Conservation (phyloP, 78 protist genomes). For the Bodo saltans region DNA sequence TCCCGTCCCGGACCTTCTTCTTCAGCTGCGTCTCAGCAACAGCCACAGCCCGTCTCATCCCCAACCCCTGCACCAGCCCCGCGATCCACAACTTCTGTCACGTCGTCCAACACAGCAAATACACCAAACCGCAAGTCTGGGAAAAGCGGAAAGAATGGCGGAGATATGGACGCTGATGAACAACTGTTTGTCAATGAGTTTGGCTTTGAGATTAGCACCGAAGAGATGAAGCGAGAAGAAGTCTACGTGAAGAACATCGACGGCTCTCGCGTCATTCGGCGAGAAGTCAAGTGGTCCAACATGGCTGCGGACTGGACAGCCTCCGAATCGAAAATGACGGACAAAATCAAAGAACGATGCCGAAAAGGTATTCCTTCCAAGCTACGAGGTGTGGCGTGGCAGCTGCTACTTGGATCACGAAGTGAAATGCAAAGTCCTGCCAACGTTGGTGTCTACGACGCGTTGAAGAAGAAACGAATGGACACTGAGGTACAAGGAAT, state of each 20-base stretch:
- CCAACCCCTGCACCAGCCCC: too few species aligned
- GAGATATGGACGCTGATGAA: background rate
- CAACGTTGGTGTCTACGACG: background rate
- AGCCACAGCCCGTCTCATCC: too few species aligned
- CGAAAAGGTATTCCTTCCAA: conserved; percentile 1
- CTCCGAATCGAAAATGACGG: background rate
- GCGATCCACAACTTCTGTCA: too few species aligned
- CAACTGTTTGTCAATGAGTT: background rate
- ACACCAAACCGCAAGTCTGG: too few species aligned
- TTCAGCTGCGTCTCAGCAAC: too few species aligned
- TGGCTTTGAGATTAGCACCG: background rate
- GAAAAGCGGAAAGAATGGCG: too few species aligned
- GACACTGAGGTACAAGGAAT: background rate
- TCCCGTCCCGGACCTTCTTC: too few species aligned
- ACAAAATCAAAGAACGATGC: background rate
- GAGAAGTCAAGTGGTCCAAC: background rate
- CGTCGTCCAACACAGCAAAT: too few species aligned
- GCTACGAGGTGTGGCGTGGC: conserved; percentile 23
- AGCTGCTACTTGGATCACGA: background rate
- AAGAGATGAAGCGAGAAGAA: background rate
- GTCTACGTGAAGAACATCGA: background rate
- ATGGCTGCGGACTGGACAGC: conserved; percentile 3
- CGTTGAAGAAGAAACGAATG: background rate
- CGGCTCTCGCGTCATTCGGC: background rate
- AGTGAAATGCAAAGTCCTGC: background rate